Percentiles rank a stretch among this genome's conserved stretches.
These are phyloP conservation scores for Saccharomycopsis guyanensis DNA, from an alignment of 805 yeast species.

Conservation along the genomic window DNA sequence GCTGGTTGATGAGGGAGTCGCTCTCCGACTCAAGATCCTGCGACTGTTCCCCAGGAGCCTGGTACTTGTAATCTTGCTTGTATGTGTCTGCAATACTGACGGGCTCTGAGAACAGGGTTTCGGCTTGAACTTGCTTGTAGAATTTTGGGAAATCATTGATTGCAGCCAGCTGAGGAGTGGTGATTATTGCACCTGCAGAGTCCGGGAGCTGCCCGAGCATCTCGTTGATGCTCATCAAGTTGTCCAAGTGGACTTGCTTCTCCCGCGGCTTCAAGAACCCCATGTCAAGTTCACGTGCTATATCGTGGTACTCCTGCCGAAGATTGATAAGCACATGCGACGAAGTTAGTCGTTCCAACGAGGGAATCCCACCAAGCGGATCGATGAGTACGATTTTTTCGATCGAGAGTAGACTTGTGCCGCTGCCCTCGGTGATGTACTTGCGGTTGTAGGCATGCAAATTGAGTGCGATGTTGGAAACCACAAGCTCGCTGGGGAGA, in stretches of 20 bases:
- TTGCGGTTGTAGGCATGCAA: constrained; percentile 28
- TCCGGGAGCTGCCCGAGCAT: constrained; percentile 43
- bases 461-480: constrained; percentile 35
- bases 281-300: constrained; percentile 53
- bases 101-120: not conserved
- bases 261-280: constrained; percentile 41
- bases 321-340: constrained; percentile 85
- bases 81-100: constrained; percentile 17
- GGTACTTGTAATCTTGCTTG: constrained; percentile 6
- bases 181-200: constrained; percentile 74
- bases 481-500: constrained; percentile 24
- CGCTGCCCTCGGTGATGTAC: constrained; percentile 25
- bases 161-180: constrained; percentile 74
- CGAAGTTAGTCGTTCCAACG: constrained; percentile 68
- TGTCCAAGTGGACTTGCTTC: constrained; percentile 52
- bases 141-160: constrained; percentile 17
- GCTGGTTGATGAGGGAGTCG: constrained; percentile 24
- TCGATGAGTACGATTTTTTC: constrained; percentile 82
- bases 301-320: constrained; percentile 68
- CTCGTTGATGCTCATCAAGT: constrained; percentile 57
- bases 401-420: constrained; percentile 36
- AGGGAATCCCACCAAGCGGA: constrained; percentile 84
- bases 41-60: not conserved
- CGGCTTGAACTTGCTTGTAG: constrained; percentile 5
- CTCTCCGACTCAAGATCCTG: not conserved